Conservation (phyloP, 2,329 filamentous ascomycete genomes). For the Paecilomyces fulvus region DNA sequence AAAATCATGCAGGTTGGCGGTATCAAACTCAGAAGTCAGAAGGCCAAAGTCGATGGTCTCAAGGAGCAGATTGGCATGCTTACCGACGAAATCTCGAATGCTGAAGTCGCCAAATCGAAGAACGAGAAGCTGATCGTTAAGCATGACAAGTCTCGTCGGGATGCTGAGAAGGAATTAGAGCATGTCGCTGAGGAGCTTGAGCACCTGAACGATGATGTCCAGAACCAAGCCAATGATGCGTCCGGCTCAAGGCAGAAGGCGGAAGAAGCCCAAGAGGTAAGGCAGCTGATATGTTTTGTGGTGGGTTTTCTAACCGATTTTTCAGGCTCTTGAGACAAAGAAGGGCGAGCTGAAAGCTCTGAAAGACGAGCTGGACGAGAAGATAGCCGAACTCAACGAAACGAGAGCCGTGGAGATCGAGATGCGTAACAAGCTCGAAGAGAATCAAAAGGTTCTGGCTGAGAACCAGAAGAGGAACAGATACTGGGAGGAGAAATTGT, state of each 20-base stretch:
- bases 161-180: slow-evolving; percentile 71
- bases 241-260: slow-evolving; percentile 64
- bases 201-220: slow-evolving; percentile 68
- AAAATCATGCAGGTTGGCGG: slow-evolving; percentile 98
- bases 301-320: slow-evolving; percentile 13
- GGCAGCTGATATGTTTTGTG: slow-evolving; percentile 2
- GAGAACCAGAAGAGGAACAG: slow-evolving; percentile 78
- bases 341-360: slow-evolving; percentile 70
- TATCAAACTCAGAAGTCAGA: slow-evolving; percentile 82
- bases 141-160: slow-evolving; percentile 71
- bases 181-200: slow-evolving; percentile 64
- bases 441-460: slow-evolving; percentile 78
- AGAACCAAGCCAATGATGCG: slow-evolving; percentile 66
- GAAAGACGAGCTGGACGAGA: slow-evolving; percentile 80
- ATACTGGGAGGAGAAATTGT: slow-evolving; percentile 85
- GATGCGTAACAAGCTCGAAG: slow-evolving; percentile 96
- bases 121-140: slow-evolving; percentile 87
- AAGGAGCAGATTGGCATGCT: slow-evolving; percentile 78
- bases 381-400: slow-evolving; percentile 76
- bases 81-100: slow-evolving; percentile 72
- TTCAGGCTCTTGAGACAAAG: slow-evolving; percentile 60
- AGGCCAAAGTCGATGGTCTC: slow-evolving; percentile 78
- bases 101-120: slow-evolving; percentile 83
- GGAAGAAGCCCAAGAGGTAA: slow-evolving; percentile 67
- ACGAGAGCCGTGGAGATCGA: slow-evolving; percentile 88